Evolutionary conservation across 2,329 filamentous ascomycete genomes (phyloP).

Genomic region (Diaporthe ilicicola): DNA sequence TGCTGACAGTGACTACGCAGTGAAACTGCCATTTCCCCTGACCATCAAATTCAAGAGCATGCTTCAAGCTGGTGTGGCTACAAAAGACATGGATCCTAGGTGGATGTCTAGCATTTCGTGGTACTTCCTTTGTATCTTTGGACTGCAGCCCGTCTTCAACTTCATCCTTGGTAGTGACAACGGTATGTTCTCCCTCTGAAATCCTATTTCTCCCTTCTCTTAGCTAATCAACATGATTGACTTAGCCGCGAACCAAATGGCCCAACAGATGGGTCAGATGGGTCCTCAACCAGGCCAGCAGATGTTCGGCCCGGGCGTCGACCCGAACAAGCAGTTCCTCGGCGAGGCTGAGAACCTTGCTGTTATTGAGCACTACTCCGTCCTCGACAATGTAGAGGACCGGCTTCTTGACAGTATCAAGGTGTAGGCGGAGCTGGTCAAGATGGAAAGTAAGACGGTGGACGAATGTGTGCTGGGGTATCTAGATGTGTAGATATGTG

Average conservation of each 20-base stretch:
- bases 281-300: conserved; percentile 70
- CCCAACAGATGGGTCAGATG: conserved; percentile 88
- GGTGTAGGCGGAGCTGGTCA: conserved; percentile 35
- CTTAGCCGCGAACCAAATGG: conserved; percentile 87
- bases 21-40: conserved; percentile 96
- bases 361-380: conserved; percentile 92
- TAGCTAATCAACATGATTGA: conserved; percentile 33
- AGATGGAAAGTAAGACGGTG: background rate
- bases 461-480: background rate
- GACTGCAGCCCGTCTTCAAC: conserved; percentile 95
- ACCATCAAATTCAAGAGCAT: conserved; percentile 99
- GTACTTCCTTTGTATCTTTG: conserved; percentile 98
- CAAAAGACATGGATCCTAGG: conserved; percentile 92
- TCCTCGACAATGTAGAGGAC: conserved; percentile 87
- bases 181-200: conserved; percentile 63
- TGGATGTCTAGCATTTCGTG: conserved; percentile 99
- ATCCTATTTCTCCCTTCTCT: background rate
- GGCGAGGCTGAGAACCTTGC: conserved; percentile 95
- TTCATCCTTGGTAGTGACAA: conserved; percentile 97
- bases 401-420: conserved; percentile 72
- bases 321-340: conserved; percentile 94
- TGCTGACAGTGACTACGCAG: conserved; percentile 49
- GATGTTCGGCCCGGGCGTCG: conserved; percentile 91
- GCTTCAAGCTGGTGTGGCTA: conserved; percentile 96
- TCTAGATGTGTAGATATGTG: conserved; percentile 23